phyloP scores from a whole-genome alignment of 2,329 filamentous ascomycete species.

The Fusarium sp. region DNA sequence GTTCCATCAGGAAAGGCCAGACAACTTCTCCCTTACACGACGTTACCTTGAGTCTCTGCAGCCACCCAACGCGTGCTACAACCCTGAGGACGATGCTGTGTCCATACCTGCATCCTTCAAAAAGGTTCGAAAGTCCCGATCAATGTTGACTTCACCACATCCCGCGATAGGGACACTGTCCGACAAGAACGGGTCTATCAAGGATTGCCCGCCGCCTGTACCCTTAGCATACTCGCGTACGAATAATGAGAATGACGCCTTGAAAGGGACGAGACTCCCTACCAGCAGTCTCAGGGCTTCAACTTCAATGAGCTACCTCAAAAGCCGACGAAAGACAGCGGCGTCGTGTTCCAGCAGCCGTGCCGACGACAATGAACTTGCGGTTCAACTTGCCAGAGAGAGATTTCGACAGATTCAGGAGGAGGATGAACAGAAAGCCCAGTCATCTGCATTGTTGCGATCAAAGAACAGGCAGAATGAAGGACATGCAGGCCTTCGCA shows the following conservation, averaged over 20 bases:
- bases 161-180: constrained; percentile 25
- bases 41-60: constrained; percentile 47
- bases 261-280: constrained; percentile 17
- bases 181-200: constrained; percentile 22
- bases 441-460: constrained; percentile 61
- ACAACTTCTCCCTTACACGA: constrained; percentile 38
- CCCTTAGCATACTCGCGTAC: constrained; percentile 15
- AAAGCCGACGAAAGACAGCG: constrained; percentile 49
- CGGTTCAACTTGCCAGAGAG: constrained; percentile 55
- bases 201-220: constrained; percentile 17
- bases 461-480: constrained; percentile 55
- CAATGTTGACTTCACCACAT: constrained; percentile 61
- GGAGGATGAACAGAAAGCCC: constrained; percentile 55
- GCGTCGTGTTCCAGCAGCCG: constrained; percentile 35
- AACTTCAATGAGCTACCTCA: constrained; percentile 69
- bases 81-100: constrained; percentile 62
- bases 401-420: constrained; percentile 54
- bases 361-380: constrained; percentile 51
- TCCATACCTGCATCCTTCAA: constrained; percentile 64
- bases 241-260: constrained; percentile 51
- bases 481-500: constrained; percentile 57
- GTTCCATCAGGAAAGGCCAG: constrained; percentile 17
- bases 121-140: constrained; percentile 67
- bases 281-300: constrained; percentile 57
- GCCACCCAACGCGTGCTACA: constrained; percentile 60